Percentiles rank a stretch among this genome's conserved stretches.
Evolutionary conservation across 306 rosid genomes (phyloP).

Genomic region (Acmispon strigosus): DNA sequence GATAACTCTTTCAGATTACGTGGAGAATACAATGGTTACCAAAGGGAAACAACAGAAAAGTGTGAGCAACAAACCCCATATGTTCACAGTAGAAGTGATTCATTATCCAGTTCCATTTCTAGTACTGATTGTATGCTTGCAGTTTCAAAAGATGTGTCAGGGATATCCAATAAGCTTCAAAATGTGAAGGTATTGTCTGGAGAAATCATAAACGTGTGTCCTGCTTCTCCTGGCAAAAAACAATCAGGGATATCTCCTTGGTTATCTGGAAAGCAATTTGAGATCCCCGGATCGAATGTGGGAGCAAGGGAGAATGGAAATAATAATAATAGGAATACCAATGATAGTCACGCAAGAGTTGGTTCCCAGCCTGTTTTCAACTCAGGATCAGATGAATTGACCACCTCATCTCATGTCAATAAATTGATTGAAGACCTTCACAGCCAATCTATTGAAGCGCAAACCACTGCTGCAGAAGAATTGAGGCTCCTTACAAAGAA

Average conservation of each 20-base stretch:
- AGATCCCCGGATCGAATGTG: slow-evolving; percentile 28
- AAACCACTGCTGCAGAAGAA: slow-evolving; percentile 81
- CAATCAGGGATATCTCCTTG: slow-evolving; percentile 31
- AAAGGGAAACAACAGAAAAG: slow-evolving; percentile 37
- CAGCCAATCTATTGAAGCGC: slow-evolving; percentile 51
- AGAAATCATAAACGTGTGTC: slow-evolving; percentile 48
- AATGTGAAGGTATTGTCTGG: slow-evolving; percentile 35
- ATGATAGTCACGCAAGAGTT: background rate
- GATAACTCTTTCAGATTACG: slow-evolving; percentile 31
- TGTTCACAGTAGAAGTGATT: slow-evolving; percentile 70
- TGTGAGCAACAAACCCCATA: slow-evolving; percentile 50
- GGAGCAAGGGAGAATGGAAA: slow-evolving; percentile 38
- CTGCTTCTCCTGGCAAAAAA: slow-evolving; percentile 30
- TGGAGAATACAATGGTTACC: slow-evolving; percentile 49
- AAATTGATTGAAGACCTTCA: slow-evolving; percentile 69
- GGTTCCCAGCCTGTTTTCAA: slow-evolving; percentile 20
- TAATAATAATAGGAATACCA: slow-evolving; percentile 26
- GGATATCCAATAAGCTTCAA: slow-evolving; percentile 36
- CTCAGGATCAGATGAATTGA: slow-evolving; percentile 39
- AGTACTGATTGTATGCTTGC: slow-evolving; percentile 60
- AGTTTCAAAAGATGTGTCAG: slow-evolving; percentile 41
- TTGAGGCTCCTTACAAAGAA: slow-evolving; percentile 90
- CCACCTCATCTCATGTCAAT: slow-evolving; percentile 50
- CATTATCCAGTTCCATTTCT: slow-evolving; percentile 73
- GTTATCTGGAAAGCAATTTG: slow-evolving; percentile 38